Conservation (phyloP, 345 rosid species). For the Excoecaria cochinchinensis region DNA sequence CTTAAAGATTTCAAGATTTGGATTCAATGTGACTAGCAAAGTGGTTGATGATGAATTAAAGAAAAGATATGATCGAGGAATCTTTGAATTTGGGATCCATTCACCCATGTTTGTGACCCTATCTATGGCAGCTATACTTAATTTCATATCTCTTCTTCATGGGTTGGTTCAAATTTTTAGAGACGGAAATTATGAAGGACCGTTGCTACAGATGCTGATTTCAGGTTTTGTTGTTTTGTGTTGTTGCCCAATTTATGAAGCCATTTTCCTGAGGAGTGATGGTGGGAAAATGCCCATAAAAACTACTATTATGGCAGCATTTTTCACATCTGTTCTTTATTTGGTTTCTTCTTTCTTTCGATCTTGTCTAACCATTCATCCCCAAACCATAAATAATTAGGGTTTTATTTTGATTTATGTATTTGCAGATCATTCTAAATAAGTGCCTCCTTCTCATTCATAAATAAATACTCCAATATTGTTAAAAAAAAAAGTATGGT, state of each 20-base stretch:
- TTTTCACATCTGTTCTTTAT: constrained; percentile 32
- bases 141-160: constrained; percentile 32
- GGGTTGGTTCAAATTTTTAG: constrained; percentile 25
- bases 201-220: constrained; percentile 36
- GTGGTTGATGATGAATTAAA: constrained; percentile 44
- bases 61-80: constrained; percentile 51
- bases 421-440: too few species aligned
- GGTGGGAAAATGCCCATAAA: constrained; percentile 47
- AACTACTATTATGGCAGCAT: constrained; percentile 27
- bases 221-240: constrained; percentile 46
- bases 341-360: constrained; percentile 13
- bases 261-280: constrained; percentile 55
- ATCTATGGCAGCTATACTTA: constrained; percentile 49
- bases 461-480: too few species aligned
- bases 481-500: too few species aligned
- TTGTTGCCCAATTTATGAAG: constrained; percentile 59
- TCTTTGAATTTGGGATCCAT: constrained; percentile 58
- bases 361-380: too few species aligned
- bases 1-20: constrained; percentile 44
- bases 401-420: too few species aligned
- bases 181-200: constrained; percentile 25
- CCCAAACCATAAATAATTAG: too few species aligned
- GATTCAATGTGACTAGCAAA: constrained; percentile 68
- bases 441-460: too few species aligned
- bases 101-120: constrained; percentile 53